These are phyloP conservation scores for Blastomyces emzantsi DNA, from an alignment of 2,329 filamentous ascomycete species.

Conservation along the genomic window DNA sequence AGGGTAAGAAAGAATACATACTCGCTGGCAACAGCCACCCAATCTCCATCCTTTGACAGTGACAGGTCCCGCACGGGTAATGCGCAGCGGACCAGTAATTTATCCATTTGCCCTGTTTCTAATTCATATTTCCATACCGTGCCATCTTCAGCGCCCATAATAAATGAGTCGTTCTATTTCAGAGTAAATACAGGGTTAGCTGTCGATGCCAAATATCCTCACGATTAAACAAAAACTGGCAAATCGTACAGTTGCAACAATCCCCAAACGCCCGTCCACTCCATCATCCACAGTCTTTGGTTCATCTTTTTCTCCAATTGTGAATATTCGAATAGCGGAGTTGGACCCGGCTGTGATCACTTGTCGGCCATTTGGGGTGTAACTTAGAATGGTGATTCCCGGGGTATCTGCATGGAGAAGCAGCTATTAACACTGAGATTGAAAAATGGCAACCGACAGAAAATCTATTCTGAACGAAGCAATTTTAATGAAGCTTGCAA, in stretches of 20 bases:
- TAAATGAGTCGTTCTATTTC: conserved; percentile 64
- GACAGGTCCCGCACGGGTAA: conserved; percentile 79
- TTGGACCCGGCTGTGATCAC: conserved; percentile 89
- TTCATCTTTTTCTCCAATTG: conserved; percentile 83
- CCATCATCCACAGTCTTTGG: conserved; percentile 87
- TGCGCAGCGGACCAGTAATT: conserved; percentile 73
- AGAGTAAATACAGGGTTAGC: conserved; percentile 1
- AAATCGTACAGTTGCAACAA: conserved; percentile 56
- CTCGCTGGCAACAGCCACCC: conserved; percentile 96
- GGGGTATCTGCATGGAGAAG: conserved; percentile 54
- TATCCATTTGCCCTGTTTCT: conserved; percentile 58
- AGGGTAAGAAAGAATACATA: conserved; percentile 31
- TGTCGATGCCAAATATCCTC: not conserved
- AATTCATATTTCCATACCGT: conserved; percentile 93
- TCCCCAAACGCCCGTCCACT: conserved; percentile 72
- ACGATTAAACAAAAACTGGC: not conserved
- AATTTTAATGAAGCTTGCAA: not conserved
- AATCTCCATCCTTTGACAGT: conserved; percentile 69
- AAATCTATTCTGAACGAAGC: conserved; percentile 3
- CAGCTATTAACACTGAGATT: not conserved
- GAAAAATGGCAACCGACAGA: conserved; percentile 7
- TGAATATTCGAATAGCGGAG: conserved; percentile 87
- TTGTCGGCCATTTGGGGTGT: conserved; percentile 78
- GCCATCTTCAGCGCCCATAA: conserved; percentile 87
- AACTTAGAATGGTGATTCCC: conserved; percentile 76